These are phyloP conservation scores for Astrothelium macrocarpum DNA, from an alignment of 495 filamentous ascomycete species.

Conservation along the genomic window DNA sequence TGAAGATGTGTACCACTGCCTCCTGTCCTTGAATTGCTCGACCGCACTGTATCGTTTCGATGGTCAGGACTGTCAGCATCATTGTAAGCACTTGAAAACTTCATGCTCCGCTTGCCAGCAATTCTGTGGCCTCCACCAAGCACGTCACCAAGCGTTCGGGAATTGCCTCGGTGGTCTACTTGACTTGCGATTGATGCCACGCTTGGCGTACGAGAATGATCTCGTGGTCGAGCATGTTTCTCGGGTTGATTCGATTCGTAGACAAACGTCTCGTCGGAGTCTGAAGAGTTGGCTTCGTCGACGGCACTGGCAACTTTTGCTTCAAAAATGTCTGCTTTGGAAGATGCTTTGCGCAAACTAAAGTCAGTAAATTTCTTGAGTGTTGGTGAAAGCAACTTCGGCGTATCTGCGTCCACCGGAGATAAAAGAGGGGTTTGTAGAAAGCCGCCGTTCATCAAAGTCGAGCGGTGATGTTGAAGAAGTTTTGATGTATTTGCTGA, in stretches of 20 bases:
- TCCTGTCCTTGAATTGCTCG: conserved; percentile 49
- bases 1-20: conserved; percentile 43
- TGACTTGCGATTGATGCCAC: conserved; percentile 83
- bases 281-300: conserved; percentile 84
- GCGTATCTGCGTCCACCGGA: neutral
- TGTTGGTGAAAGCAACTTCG: neutral
- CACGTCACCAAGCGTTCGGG: conserved; percentile 51
- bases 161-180: conserved; percentile 51
- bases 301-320: conserved; percentile 91
- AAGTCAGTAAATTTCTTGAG: conserved; percentile 22
- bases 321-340: conserved; percentile 97
- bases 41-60: conserved; percentile 21
- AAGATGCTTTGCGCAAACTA: conserved; percentile 52
- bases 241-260: conserved; percentile 98
- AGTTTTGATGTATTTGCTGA: conserved; percentile 1
- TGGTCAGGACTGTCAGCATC: conserved; percentile 30
- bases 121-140: conserved; percentile 58
- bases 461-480: neutral
- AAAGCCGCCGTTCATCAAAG: neutral
- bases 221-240: conserved; percentile 62
- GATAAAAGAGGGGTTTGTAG: neutral
- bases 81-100: conserved; percentile 78
- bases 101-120: conserved; percentile 87
- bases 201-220: conserved; percentile 92
- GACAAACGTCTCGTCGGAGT: conserved; percentile 96